Conservation (phyloP, 345 rosid genomes). For the Chamaenerion angustifolium region DNA sequence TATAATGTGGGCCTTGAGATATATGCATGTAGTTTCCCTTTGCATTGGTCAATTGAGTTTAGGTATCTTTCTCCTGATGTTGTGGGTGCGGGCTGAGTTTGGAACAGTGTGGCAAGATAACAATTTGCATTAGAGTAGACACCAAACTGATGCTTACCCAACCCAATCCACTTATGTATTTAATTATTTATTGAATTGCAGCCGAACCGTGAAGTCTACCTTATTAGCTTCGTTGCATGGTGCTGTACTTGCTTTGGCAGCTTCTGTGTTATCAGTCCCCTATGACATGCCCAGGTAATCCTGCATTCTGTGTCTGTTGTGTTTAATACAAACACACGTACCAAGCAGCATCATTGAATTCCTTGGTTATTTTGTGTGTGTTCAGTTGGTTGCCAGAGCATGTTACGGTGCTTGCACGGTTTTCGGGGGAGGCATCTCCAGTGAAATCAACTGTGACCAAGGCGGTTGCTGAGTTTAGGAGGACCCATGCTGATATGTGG, state of each 20-base stretch:
- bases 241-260: constrained; percentile 88
- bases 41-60: too few relatives aligned
- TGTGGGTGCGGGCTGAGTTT: too few relatives aligned
- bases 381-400: constrained; percentile 88
- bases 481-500: constrained; percentile 98
- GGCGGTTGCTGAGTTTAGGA: constrained; percentile 93
- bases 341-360: too few relatives aligned
- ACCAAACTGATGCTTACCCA: too few relatives aligned
- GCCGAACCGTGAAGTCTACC: constrained; percentile 35
- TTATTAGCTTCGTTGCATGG: constrained; percentile 70
- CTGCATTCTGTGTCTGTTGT: not conserved
- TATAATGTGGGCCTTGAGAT: too few relatives aligned
- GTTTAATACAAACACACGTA: not conserved
- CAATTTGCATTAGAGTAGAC: too few relatives aligned
- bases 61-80: too few relatives aligned
- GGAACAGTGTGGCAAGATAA: too few relatives aligned
- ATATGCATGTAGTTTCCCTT: too few relatives aligned
- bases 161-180: too few relatives aligned
- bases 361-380: not conserved
- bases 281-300: constrained; percentile 95
- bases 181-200: constrained; percentile 1
- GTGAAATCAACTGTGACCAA: constrained; percentile 88
- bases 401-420: constrained; percentile 77
- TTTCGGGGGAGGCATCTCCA: constrained; percentile 69
- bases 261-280: constrained; percentile 90